A percentile compares a stretch with the other conserved stretches of the same genome.
Conservation (phyloP, 2,329 filamentous ascomycete species). For the Fusarium napiforme region DNA sequence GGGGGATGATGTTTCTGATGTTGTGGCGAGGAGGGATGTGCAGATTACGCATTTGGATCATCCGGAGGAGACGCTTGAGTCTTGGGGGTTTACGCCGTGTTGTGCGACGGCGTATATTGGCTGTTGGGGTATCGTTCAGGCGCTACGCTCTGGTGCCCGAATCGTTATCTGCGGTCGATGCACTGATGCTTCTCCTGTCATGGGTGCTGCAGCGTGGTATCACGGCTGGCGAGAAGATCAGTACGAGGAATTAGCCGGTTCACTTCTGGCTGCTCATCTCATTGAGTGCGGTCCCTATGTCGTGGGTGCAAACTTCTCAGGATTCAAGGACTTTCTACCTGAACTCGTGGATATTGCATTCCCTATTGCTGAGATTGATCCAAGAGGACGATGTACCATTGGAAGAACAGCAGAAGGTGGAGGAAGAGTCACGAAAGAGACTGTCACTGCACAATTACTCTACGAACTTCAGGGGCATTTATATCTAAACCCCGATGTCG, state of each 20-base stretch:
- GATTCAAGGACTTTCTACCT: slow-evolving; percentile 50
- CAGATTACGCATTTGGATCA: slow-evolving; percentile 46
- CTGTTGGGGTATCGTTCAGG: slow-evolving; percentile 58
- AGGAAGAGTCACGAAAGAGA: slow-evolving; percentile 53
- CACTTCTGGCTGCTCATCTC: slow-evolving; percentile 62
- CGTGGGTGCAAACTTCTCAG: slow-evolving; percentile 65
- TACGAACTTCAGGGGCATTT: slow-evolving; percentile 59
- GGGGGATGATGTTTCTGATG: slow-evolving; percentile 53
- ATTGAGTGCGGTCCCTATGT: slow-evolving; percentile 67
- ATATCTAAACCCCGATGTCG: slow-evolving; percentile 58
- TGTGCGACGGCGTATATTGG: slow-evolving; percentile 60
- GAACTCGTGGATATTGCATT: slow-evolving; percentile 49
- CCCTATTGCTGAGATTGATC: slow-evolving; percentile 53
- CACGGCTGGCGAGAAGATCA: slow-evolving; percentile 61
- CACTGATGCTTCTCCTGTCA: slow-evolving; percentile 62
- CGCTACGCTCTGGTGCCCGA: slow-evolving; percentile 55
- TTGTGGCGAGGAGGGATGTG: slow-evolving; percentile 30
- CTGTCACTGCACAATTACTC: slow-evolving; percentile 53
- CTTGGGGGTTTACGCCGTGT: slow-evolving; percentile 45
- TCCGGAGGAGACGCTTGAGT: slow-evolving; percentile 42
- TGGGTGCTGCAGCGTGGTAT: slow-evolving; percentile 67
- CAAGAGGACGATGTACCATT: slow-evolving; percentile 49
- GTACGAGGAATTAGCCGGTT: slow-evolving; percentile 61
- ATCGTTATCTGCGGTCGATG: slow-evolving; percentile 62
- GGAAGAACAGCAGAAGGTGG: slow-evolving; percentile 49